phyloP scores from a whole-genome alignment of 176 grass and related monocot species.

The Ampelocalamus luodianensis region DNA sequence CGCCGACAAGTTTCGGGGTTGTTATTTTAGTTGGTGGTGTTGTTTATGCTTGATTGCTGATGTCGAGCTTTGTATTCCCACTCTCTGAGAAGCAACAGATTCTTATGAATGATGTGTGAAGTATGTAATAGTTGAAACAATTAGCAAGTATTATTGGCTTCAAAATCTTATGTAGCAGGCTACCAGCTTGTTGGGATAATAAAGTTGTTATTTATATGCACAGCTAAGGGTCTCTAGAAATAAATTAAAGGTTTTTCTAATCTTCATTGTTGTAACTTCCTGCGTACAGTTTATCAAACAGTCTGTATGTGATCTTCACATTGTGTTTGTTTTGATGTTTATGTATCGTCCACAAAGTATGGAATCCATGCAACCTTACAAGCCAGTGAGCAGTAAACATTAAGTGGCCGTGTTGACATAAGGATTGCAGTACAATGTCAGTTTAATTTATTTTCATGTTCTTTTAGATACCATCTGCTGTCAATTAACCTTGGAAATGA shows the following conservation, averaged over 20 bases:
- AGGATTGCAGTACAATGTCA: not conserved
- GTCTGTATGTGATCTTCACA: not conserved
- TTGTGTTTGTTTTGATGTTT: not conserved
- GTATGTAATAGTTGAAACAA: slow-evolving; percentile 13
- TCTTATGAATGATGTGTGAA: slow-evolving; percentile 3
- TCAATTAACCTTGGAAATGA: not conserved
- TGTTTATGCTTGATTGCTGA: slow-evolving; percentile 34
- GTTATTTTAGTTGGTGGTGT: slow-evolving; percentile 8
- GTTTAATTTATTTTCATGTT: not conserved
- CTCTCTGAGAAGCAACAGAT: not conserved
- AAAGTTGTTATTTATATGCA: slow-evolving; percentile 1
- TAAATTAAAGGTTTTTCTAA: not conserved
- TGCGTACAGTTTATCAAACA: not conserved
- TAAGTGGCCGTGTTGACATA: not conserved
- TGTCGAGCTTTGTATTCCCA: not conserved
- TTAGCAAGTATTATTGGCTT: not conserved
- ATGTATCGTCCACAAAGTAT: not conserved
- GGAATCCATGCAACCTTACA: not conserved
- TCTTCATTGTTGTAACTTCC: not conserved
- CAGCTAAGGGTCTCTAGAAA: not conserved
- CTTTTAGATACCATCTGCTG: not conserved
- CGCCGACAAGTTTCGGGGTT: not conserved
- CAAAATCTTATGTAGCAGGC: slow-evolving; percentile 11
- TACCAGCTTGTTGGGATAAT: slow-evolving; percentile 27
- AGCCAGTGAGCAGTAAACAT: not conserved